A percentile compares a stretch with the other conserved stretches of the same genome.
These are phyloP conservation scores for Cicer judaicum DNA, from an alignment of 306 rosid species.

Conservation along the genomic window DNA sequence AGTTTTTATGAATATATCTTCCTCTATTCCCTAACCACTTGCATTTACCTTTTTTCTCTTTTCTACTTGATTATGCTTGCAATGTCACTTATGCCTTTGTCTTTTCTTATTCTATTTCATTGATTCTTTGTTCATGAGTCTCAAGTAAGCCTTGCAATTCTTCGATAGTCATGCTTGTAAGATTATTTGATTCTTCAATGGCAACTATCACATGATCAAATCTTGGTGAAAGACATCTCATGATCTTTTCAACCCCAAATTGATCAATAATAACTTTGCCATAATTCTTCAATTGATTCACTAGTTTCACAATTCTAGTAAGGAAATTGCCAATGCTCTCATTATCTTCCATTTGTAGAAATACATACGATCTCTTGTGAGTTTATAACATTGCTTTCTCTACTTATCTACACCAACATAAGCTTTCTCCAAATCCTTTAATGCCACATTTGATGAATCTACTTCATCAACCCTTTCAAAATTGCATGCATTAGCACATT, in stretches of 20 bases:
- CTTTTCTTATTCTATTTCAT: too few species aligned
- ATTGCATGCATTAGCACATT: not conserved
- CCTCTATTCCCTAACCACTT: too few species aligned
- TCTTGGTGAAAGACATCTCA: not conserved
- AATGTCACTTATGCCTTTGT: too few species aligned
- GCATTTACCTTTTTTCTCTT: too few species aligned
- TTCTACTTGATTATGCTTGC: too few species aligned
- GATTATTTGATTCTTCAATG: not conserved
- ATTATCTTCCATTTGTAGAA: too few species aligned
- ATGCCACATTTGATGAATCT: not conserved
- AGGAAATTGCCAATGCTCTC: not conserved
- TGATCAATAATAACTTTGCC: not conserved
- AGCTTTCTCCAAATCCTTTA: not conserved
- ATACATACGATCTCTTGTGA: too few species aligned
- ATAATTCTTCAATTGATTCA: not conserved
- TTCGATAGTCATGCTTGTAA: not conserved
- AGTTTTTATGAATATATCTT: too few species aligned
- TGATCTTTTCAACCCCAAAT: not conserved
- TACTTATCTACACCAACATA: not conserved
- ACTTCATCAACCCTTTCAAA: not conserved
- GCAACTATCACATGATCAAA: not conserved
- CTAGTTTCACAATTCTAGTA: not conserved
- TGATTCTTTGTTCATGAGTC: too few species aligned
- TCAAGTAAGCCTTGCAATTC: not conserved
- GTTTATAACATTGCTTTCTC: not conserved